These are phyloP conservation scores for Scheffersomyces lignosus DNA, from an alignment of 805 yeast species.

Conservation along the genomic window DNA sequence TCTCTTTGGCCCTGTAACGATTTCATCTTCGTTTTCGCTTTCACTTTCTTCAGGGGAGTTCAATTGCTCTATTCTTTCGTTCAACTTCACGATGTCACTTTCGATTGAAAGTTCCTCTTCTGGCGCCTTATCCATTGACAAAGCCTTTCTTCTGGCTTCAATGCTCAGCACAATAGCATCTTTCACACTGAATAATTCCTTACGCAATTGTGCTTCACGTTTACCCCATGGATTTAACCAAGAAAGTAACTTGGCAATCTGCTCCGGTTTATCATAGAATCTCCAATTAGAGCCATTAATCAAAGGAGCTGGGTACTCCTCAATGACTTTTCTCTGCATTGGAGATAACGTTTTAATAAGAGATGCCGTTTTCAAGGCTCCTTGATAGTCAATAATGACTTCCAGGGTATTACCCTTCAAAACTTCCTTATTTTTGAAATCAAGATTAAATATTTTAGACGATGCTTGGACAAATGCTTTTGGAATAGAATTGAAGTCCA, in stretches of 20 bases:
- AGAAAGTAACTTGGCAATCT: constrained; percentile 52
- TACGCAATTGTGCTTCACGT: constrained; percentile 65
- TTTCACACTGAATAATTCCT: constrained; percentile 56
- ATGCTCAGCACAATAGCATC: constrained; percentile 57
- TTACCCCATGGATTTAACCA: constrained; percentile 78
- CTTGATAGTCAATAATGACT: constrained; percentile 36
- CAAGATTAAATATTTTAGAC: constrained; percentile 26
- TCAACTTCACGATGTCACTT: constrained; percentile 37
- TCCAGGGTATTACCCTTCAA: constrained; percentile 5
- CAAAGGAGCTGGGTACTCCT: constrained; percentile 62
- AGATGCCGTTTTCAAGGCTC: constrained; percentile 18
- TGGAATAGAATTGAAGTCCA: constrained; percentile 26
- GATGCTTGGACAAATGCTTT: constrained; percentile 22
- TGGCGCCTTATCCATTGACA: constrained; percentile 44
- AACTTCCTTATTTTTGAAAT: constrained; percentile 23
- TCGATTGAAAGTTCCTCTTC: constrained; percentile 42
- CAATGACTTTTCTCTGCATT: constrained; percentile 61
- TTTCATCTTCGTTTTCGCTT: constrained; percentile 32
- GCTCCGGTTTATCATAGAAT: constrained; percentile 60
- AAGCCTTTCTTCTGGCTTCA: constrained; percentile 55
- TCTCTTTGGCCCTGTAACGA: constrained; percentile 21
- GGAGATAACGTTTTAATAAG: constrained; percentile 22
- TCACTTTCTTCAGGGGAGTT: constrained; percentile 22
- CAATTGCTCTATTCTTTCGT: constrained; percentile 15
- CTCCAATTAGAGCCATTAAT: constrained; percentile 64